A percentile compares a stretch with the other conserved stretches of the same genome.
Evolutionary conservation across 495 filamentous ascomycete species (phyloP).

Genomic region (Talaromyces adpressus): DNA sequence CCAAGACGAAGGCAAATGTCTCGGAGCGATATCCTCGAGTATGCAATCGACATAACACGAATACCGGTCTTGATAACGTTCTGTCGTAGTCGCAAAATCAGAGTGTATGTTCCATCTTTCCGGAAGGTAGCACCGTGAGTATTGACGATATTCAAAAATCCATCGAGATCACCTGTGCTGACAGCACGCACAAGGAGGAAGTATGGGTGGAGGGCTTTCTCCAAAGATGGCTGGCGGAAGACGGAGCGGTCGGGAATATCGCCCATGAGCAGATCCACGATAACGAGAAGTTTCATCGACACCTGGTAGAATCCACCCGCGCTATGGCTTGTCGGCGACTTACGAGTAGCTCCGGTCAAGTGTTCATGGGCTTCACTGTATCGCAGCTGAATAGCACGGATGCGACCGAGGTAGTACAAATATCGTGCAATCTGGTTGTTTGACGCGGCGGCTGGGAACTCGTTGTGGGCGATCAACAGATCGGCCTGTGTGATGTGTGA

Average conservation of each 20-base stretch:
- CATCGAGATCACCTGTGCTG: conserved; percentile 87
- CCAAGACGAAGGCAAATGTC: conserved; percentile 95
- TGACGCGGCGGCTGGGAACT: conserved; percentile 85
- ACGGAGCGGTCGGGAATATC: conserved; percentile 93
- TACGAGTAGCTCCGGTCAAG: conserved; percentile 83
- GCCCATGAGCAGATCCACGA: conserved; percentile 96
- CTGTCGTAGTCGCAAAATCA: conserved; percentile 88
- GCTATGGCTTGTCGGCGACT: conserved; percentile 81
- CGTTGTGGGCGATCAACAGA: conserved; percentile 86
- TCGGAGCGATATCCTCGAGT: conserved; percentile 92
- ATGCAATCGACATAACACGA: conserved; percentile 96
- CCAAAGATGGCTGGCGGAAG: conserved; percentile 82
- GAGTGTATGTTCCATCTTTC: conserved; percentile 88
- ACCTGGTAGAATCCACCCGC: conserved; percentile 93
- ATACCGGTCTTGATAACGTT: conserved; percentile 99
- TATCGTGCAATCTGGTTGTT: conserved; percentile 98
- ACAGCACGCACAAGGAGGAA: conserved; percentile 90
- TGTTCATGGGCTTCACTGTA: conserved; percentile 97
- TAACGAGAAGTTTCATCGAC: conserved; percentile 85
- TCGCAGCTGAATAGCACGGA: conserved; percentile 89
- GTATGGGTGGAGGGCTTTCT: conserved; percentile 83
- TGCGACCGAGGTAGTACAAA: conserved; percentile 91
- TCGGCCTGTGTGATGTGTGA: conserved; percentile 97
- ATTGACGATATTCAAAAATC: conserved; percentile 77
- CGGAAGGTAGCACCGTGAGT: conserved; percentile 77